Conservation (phyloP, 2,329 filamentous ascomycete species). For the Arthroderma sp. region DNA sequence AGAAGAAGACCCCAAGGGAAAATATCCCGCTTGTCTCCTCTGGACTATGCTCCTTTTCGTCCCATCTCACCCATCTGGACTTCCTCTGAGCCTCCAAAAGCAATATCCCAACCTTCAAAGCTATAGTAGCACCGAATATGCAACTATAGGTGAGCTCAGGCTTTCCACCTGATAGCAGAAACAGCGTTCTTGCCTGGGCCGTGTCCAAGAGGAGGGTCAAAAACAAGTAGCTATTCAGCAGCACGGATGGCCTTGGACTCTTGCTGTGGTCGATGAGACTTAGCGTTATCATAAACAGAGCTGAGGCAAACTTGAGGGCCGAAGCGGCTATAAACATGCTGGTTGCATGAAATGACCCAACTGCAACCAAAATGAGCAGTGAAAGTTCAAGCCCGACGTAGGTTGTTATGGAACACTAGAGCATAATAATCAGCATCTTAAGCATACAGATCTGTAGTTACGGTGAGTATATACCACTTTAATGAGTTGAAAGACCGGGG, state of each 20-base stretch:
- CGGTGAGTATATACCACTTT: neutral
- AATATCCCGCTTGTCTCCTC: constrained; percentile 27
- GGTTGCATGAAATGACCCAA: neutral
- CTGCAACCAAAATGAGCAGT: neutral
- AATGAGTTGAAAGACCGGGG: constrained; percentile 5
- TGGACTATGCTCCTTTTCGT: constrained; percentile 21
- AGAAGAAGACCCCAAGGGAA: constrained; percentile 25
- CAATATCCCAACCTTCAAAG: constrained; percentile 16
- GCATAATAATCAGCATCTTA: neutral
- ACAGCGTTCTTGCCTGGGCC: constrained; percentile 28
- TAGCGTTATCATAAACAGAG: neutral
- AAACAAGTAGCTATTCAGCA: constrained; percentile 3
- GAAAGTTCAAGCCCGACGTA: neutral
- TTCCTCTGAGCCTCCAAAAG: constrained; percentile 20
- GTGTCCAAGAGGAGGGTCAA: constrained; percentile 29
- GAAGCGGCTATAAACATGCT: neutral
- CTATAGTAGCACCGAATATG: constrained; percentile 16
- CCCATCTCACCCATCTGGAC: constrained; percentile 18
- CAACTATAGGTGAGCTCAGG: constrained; percentile 10
- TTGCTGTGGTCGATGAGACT: neutral
- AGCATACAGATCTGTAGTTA: neutral
- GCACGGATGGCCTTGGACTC: constrained; percentile 3
- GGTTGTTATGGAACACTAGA: neutral
- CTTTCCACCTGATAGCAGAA: constrained; percentile 7
- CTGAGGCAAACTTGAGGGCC: neutral